These are phyloP conservation scores for Starmerella potacharoeniae DNA, from an alignment of 805 yeast species.

Conservation along the genomic window DNA sequence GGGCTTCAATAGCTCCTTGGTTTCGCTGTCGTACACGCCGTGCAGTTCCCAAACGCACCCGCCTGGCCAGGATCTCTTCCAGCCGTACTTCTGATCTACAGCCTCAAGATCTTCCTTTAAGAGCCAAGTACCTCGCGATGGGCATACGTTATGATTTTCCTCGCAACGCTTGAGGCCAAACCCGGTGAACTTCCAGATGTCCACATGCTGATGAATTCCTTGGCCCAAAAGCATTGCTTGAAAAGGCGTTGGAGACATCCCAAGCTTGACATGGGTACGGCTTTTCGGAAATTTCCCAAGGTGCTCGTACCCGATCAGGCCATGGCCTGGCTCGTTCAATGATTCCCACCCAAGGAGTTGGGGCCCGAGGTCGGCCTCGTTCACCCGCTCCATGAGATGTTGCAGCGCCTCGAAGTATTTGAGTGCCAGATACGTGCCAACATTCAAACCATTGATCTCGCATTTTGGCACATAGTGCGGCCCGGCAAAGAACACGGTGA, in stretches of 20 bases:
- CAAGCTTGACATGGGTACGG: slow-evolving; percentile 46
- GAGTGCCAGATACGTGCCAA: slow-evolving; percentile 63
- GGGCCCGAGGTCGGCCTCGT: slow-evolving; percentile 28
- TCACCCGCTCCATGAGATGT: slow-evolving; percentile 38
- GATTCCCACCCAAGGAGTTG: slow-evolving; percentile 64
- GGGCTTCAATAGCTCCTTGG: slow-evolving; percentile 31
- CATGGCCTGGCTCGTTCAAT: slow-evolving; percentile 74
- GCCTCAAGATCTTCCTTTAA: slow-evolving; percentile 32
- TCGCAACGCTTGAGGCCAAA: slow-evolving; percentile 60
- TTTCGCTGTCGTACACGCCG: slow-evolving; percentile 56
- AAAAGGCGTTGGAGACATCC: slow-evolving; percentile 72
- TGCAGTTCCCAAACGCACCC: slow-evolving; percentile 71
- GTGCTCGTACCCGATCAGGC: slow-evolving; percentile 54
- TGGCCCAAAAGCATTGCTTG: slow-evolving; percentile 66
- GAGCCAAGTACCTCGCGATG: slow-evolving; percentile 60
- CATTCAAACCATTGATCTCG: slow-evolving; percentile 54
- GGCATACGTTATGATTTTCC: slow-evolving; percentile 49
- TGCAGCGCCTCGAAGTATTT: slow-evolving; percentile 47
- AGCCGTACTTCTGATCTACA: slow-evolving; percentile 56
- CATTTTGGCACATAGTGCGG: slow-evolving; percentile 63
- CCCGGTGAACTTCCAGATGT: slow-evolving; percentile 54
- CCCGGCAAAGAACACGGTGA: slow-evolving; percentile 77
- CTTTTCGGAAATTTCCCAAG: slow-evolving; percentile 28
- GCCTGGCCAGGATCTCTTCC: slow-evolving; percentile 71
- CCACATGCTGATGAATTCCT: slow-evolving; percentile 62